Conservation (phyloP, 805 yeast species). For the Clavispora vitiphila region DNA sequence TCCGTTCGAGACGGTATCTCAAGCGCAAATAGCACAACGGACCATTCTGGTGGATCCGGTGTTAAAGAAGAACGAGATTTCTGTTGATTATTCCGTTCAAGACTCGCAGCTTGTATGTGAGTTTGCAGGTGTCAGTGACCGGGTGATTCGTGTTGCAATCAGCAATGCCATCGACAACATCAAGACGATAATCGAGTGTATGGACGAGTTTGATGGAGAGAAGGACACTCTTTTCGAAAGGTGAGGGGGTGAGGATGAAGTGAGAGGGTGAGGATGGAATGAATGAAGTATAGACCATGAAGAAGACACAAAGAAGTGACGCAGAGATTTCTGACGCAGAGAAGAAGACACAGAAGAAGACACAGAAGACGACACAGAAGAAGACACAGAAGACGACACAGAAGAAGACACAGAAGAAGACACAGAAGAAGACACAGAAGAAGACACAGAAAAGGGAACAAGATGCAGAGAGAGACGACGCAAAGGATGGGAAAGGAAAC, state of each 20-base stretch:
- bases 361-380: too few species aligned
- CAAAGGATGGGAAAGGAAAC: too few species aligned
- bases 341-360: too few species aligned
- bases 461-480: too few species aligned
- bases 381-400: too few species aligned
- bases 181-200: conserved; percentile 72
- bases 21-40: conserved; percentile 60
- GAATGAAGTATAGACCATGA: too few species aligned
- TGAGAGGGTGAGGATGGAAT: neutral
- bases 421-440: too few species aligned
- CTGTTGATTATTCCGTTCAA: conserved; percentile 38
- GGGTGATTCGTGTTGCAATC: conserved; percentile 79
- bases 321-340: too few species aligned
- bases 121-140: conserved; percentile 62
- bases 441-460: too few species aligned
- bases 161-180: conserved; percentile 74
- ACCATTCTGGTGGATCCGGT: conserved; percentile 76
- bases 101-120: conserved; percentile 36
- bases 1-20: conserved; percentile 57
- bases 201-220: conserved; percentile 60
- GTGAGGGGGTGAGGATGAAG: too few species aligned
- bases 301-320: too few species aligned
- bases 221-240: conserved; percentile 10
- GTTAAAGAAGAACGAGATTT: conserved; percentile 63
- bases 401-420: too few species aligned